These are phyloP conservation scores for Lyophyllum atratum DNA, from an alignment of 768 basidiomycete species.

Conservation along the genomic window DNA sequence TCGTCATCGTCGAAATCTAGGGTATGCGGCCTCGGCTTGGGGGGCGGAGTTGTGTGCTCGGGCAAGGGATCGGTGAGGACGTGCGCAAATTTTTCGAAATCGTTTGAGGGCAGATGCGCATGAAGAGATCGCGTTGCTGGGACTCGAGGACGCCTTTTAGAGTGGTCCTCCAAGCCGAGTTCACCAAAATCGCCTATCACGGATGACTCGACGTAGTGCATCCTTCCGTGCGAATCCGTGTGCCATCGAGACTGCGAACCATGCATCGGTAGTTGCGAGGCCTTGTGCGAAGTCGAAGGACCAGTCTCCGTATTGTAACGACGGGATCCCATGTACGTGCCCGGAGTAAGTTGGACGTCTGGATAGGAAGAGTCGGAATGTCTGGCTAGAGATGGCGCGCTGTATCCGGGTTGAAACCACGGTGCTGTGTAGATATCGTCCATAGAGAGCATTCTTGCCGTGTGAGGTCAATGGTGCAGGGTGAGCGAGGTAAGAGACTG, in stretches of 20 bases:
- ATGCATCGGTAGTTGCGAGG: background rate
- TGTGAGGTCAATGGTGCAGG: background rate
- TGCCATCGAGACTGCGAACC: background rate
- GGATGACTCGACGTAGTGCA: background rate
- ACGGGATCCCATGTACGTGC: background rate
- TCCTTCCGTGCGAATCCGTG: background rate
- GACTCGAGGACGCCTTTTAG: background rate
- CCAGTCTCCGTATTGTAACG: background rate
- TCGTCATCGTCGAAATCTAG: background rate
- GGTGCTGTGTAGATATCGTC: background rate
- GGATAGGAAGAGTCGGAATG: background rate
- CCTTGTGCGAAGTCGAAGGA: background rate
- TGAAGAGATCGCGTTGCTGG: background rate
- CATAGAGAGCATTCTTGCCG: slow-evolving; percentile 1
- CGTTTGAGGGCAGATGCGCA: background rate
- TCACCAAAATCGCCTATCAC: background rate
- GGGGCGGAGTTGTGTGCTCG: background rate
- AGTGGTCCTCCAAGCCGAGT: background rate
- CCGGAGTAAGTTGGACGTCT: background rate
- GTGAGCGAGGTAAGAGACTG: background rate
- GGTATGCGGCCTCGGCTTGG: background rate
- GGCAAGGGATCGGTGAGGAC: slow-evolving; percentile 8
- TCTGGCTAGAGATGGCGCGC: background rate
- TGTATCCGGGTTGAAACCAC: background rate
- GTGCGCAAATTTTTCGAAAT: background rate